Evolutionary conservation across 805 yeast genomes (phyloP).

Genomic region (Blastobotrys attinorum): DNA sequence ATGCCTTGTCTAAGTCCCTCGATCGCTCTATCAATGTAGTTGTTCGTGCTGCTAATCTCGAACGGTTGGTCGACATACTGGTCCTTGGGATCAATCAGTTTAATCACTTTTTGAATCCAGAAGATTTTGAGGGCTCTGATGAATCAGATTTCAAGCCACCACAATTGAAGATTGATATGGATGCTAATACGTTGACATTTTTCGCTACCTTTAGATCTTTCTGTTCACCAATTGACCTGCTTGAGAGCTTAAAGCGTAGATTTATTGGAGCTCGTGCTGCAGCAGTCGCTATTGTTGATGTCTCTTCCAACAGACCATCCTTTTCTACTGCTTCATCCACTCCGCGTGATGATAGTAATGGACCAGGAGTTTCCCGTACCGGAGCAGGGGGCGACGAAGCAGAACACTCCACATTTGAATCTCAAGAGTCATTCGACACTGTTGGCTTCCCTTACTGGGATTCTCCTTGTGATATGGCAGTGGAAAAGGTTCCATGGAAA

Average conservation of each 20-base stretch:
- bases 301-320: not conserved
- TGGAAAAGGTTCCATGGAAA: slow-evolving; percentile 49
- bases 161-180: slow-evolving; percentile 52
- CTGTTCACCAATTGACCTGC: slow-evolving; percentile 45
- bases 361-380: not conserved
- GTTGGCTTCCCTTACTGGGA: slow-evolving; percentile 22
- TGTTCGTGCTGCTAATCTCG: slow-evolving; percentile 62
- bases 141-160: slow-evolving; percentile 9
- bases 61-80: slow-evolving; percentile 68
- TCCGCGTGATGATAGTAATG: no score
- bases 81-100: slow-evolving; percentile 64
- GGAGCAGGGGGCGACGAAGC: slow-evolving; percentile 17
- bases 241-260: slow-evolving; percentile 46
- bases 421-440: slow-evolving; percentile 10
- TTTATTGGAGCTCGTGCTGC: slow-evolving; percentile 58
- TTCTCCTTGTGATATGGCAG: slow-evolving; percentile 16
- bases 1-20: not conserved
- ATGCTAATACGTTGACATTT: slow-evolving; percentile 55
- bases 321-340: not conserved
- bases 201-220: slow-evolving; percentile 64
- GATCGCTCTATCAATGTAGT: slow-evolving; percentile 36
- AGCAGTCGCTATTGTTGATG: slow-evolving; percentile 42
- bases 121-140: not conserved
- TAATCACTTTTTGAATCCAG: slow-evolving; percentile 3
- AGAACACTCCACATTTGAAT: slow-evolving; percentile 5